These are phyloP conservation scores for Tillandsia leiboldiana DNA, from an alignment of 176 grass and related monocot species.

Conservation along the genomic window DNA sequence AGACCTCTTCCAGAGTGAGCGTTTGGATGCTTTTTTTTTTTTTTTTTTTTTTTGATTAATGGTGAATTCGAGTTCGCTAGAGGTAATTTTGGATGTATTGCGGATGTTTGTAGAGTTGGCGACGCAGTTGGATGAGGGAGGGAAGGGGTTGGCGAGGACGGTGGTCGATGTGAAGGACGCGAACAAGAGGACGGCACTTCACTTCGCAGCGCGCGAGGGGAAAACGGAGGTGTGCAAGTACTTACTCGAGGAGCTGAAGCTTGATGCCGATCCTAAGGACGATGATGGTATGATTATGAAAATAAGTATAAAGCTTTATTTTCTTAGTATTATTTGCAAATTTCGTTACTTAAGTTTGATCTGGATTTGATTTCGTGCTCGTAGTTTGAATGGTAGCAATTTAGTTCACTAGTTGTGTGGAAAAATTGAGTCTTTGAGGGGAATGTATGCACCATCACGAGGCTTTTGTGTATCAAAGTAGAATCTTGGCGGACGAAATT, in stretches of 20 bases:
- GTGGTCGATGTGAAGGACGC: conserved; percentile 55
- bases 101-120: conserved; percentile 29
- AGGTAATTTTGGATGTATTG: not conserved
- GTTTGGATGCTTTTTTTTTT: not conserved
- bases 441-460: too few relatives aligned
- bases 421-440: too few relatives aligned
- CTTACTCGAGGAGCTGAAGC: conserved; percentile 63
- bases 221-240: conserved; percentile 56
- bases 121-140: conserved; percentile 60
- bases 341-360: not conserved
- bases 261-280: conserved; percentile 67
- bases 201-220: conserved; percentile 72
- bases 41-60: not conserved
- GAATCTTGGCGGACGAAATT: not conserved
- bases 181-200: conserved; percentile 75
- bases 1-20: conserved; percentile 48
- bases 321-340: not conserved
- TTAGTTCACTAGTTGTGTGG: too few relatives aligned
- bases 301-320: not conserved
- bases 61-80: not conserved
- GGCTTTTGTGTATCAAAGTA: too few relatives aligned
- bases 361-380: not conserved
- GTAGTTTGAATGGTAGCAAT: too few relatives aligned
- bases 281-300: conserved; percentile 47
- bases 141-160: conserved; percentile 52